Evolutionary conservation across 768 basidiomycete species (phyloP).

Genomic region (Rhodosporidiobolus odoratus): DNA sequence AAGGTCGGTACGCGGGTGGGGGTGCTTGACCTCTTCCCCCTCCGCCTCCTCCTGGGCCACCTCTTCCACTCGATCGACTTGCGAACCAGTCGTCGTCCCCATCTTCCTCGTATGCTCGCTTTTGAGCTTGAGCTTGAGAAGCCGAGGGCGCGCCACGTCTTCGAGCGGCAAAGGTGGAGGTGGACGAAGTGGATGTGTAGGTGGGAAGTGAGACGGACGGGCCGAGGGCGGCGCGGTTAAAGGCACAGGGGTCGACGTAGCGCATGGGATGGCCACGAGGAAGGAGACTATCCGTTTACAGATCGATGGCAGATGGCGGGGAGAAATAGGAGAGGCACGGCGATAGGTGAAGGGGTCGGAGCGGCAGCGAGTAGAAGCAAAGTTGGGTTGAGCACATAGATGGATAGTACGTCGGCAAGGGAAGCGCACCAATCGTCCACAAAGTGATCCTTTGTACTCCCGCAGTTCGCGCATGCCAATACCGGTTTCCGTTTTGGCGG

Average conservation of each 20-base stretch:
- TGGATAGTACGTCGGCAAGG: neutral
- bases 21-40: neutral
- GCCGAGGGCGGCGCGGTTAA: conserved; percentile 35
- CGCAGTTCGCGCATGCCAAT: conserved; percentile 36
- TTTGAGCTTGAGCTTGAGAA: too few relatives aligned
- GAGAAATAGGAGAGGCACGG: neutral
- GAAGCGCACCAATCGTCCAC: conserved; percentile 33
- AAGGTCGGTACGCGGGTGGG: neutral
- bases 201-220: neutral
- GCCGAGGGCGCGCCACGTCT: too few relatives aligned
- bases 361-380: neutral
- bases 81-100: too few relatives aligned
- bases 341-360: neutral
- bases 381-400: neutral
- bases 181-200: too few relatives aligned
- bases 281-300: conserved; percentile 4
- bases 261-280: conserved; percentile 34
- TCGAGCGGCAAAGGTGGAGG: too few relatives aligned
- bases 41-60: too few relatives aligned
- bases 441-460: conserved; percentile 33
- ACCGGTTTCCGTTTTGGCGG: conserved; percentile 29
- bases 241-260: conserved; percentile 29
- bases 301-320: neutral
- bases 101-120: too few relatives aligned
- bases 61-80: too few relatives aligned